Base-by-base conservation (phyloP, 441 rosid species). In the Bocquillonia castaneifolia region DNA sequence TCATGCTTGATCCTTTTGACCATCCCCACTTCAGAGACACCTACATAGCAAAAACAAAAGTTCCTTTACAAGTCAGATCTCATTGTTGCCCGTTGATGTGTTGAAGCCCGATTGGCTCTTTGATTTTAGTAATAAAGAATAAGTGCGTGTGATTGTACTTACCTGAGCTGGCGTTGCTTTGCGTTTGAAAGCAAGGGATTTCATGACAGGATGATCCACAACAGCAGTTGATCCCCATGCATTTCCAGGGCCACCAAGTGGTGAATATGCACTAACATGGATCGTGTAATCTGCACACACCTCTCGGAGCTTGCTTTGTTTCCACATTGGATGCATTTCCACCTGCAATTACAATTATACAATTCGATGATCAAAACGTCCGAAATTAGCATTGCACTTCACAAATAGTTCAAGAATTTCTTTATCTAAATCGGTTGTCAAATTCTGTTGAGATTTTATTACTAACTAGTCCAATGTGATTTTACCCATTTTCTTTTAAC, bases 261-360 rank as follows among this genome's bases (percentile, higher is more conserved):
- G 96, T 40, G 96, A 90, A 68, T 92, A 92, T 23, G 95, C 98
- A 69, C 98, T 90, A 8, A 88, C 84, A 63, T 88, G 95, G 75
- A 90, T 85, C 31, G 76, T 83, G 77, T 82, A 57, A 23, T 85
- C 88, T 12, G 67, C 81, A 67, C 98, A 92, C 7, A 78, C 81
- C 66, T 79, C 76, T 59, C 98, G 67, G 18, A 92, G 84, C 78
- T 78, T 86, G 57, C 71, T 74, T 79, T 90, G 96, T 76, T 88
- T 87, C 98, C 98, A 90, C 83, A 81, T 79, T 12, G 96, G 96
- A 80, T 92, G 98, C 98, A 90, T 92, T 80, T 90, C 98, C 79
- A 90, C 96, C 97, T 91, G 71, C 23, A 23, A 29, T 45, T 45
- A 37, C 15, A 5, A 7, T 5, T 42, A n/a, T 25, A 14, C 57